Base-by-base conservation (phyloP, 768 basidiomycete species). In the Calocybe indica region DNA sequence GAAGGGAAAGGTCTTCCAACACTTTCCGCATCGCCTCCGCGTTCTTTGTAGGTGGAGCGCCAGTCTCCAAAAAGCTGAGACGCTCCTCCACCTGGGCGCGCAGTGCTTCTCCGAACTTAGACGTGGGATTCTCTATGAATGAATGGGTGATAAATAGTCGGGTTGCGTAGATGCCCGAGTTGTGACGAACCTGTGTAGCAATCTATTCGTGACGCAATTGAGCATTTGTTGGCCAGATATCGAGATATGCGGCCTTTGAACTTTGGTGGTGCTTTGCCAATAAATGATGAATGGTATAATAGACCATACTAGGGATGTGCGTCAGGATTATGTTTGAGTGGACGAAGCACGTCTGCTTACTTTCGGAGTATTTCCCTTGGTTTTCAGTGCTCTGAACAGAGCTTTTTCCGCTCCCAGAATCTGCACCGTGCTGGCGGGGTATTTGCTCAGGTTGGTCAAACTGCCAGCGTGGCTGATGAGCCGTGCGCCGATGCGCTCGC, bases 211-310 rank as follows among this genome's bases (percentile, higher is more conserved):
- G 92, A 89, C 1, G 95, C 95, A 56, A 98, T 97, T 47, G 93
- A 94, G 62, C 92, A 93, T 69, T 98, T 98, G 78, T 98, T 98
- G 35, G 95, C 95, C 6, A 98, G 75, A 80, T 97, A 98, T n/a
- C 95, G 85, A 3, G 94, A 96, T 62, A 97, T 97, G 47, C 95
- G 86, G 7, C 95, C 95, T 74, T 97, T 98, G 76, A 89, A 82
- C 67, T 93, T 95, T 37, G 92, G 78, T 12, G 85, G 90, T 5
- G 95, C 95, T 38, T 93, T 88, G 8, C 92, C 93, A 63, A 98
- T 97, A 73, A 96, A 97, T 1, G 92, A 77, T 13, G 93, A 94
- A 69, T 98, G 93, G 67, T 94, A 98, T 55, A 98, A 77, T n/a
- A 98, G 79, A 60, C 95, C 95, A 60, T 97, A 98, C 90, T 97